Conservation (phyloP, 1,139 yeast genomes). For the Meyerozyma carpophila region DNA sequence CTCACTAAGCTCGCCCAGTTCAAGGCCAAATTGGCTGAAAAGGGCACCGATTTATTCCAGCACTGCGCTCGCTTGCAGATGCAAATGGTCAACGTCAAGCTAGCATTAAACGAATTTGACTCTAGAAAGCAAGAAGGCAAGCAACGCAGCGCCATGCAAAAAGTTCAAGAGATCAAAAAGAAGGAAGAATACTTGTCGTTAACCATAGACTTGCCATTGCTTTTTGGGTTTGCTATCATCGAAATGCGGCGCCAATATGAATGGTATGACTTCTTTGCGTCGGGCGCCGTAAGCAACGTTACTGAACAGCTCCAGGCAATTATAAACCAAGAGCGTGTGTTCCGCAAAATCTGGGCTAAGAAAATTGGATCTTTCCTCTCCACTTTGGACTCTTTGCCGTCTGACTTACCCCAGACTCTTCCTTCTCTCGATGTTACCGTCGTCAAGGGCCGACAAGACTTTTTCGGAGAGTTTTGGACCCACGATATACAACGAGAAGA, state of each 20-base stretch:
- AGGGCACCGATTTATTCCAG: slow-evolving; percentile 23
- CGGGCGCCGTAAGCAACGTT: slow-evolving; percentile 43
- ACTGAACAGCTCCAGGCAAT: slow-evolving; percentile 57
- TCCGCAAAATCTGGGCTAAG: slow-evolving; percentile 59
- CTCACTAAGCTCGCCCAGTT: slow-evolving; percentile 18
- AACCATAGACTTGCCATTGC: slow-evolving; percentile 70
- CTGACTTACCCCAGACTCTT: slow-evolving; percentile 15
- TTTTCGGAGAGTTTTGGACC: slow-evolving; percentile 19
- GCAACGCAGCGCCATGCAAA: slow-evolving; percentile 12
- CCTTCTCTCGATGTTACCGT: slow-evolving; percentile 41
- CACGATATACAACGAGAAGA: slow-evolving; percentile 35
- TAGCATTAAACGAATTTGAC: slow-evolving; percentile 18
- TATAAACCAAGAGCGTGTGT: slow-evolving; percentile 52
- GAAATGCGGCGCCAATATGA: slow-evolving; percentile 65
- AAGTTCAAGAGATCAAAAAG: slow-evolving; percentile 27
- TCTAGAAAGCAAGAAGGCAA: slow-evolving; percentile 1
- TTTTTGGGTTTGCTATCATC: slow-evolving; percentile 72
- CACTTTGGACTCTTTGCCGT: slow-evolving; percentile 21
- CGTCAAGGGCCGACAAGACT: slow-evolving; percentile 16
- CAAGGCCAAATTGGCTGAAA: slow-evolving; percentile 18
- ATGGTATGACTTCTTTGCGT: slow-evolving; percentile 57
- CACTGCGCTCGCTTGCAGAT: slow-evolving; percentile 35
- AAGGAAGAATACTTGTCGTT: slow-evolving; percentile 44
- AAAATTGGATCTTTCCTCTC: slow-evolving; percentile 49
- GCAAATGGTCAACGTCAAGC: slow-evolving; percentile 32